These are phyloP conservation scores for Zychaea mexicana DNA, from an alignment of 371 early-diverging fungal species.

Conservation along the genomic window DNA sequence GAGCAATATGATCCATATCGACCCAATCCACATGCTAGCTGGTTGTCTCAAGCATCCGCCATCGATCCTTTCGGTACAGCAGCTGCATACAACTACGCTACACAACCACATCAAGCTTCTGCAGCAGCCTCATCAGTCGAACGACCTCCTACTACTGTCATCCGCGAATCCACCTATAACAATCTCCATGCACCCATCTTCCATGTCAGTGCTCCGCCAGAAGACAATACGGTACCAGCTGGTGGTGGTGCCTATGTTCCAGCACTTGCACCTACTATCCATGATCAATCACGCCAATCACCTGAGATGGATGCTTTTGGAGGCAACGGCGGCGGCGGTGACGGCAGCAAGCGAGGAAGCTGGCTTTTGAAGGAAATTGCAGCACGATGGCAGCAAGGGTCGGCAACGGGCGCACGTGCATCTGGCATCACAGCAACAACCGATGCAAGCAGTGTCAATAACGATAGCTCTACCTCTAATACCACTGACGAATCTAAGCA, in stretches of 20 bases:
- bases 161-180: conserved; percentile 13
- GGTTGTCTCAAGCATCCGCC: conserved; percentile 9
- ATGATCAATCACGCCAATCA: background rate
- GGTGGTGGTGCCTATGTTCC: conserved; percentile 4
- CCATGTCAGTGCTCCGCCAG: conserved; percentile 6
- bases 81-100: background rate
- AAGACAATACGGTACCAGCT: background rate
- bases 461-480: background rate
- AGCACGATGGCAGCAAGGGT: conserved; percentile 16
- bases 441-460: background rate
- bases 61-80: conserved; percentile 11
- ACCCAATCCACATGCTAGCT: no score
- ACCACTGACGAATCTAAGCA: background rate
- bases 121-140: conserved; percentile 2
- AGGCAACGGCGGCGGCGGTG: no score
- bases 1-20: background rate
- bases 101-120: no score
- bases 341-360: conserved; percentile 3
- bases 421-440: conserved; percentile 2
- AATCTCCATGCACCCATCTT: conserved; percentile 14
- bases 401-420: conserved; percentile 11
- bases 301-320: conserved; percentile 1
- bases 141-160: conserved; percentile 5
- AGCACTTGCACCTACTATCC: background rate
- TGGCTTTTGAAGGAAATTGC: conserved; percentile 21